Evolutionary conservation across 352 stramenopile genomes (phyloP), one percentile per base, ranked within the genome.

Genomic region (Aphanomyces euteiches): DNA sequence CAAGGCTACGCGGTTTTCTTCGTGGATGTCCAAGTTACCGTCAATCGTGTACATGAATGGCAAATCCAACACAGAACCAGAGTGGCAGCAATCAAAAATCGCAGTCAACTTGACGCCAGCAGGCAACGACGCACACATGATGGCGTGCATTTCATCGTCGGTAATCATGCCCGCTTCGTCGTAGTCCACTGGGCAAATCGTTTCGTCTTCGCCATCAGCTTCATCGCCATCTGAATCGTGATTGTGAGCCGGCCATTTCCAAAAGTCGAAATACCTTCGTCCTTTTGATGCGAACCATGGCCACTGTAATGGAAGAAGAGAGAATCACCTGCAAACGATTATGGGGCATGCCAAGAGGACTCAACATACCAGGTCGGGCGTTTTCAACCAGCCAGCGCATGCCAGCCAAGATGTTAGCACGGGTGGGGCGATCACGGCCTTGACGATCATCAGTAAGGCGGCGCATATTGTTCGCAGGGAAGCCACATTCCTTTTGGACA

Each of bases 41-140:
- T 70, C 64, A 19, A 70, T 58, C 43, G 77, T 78, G 68, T 79
- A 90, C 53, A 77, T 73, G 70, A 85, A 92, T 2, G 84, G 84
- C 10, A 92, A 64, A 73, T 92, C 84, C 28, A 92, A 69, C 36
- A 76, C 84, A 3, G 84, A 90, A 60, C 84, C 84, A 41, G 60
- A 79, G 60, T 90, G 82, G 69, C 83, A 90, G 72, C 79, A 85
- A 64, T 90, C 82, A 77, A 90, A 88, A 47, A 87, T 70, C 4
- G 76, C 67, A n/a, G 78, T 85, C 19, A 85, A 61, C 10, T 74
- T 69, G 3, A 72, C 79, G 47, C 77, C 77, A 5, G 74, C 73
- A 8, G 63, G 57, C n/a, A 85, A 39, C n/a, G 60, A 45, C 61
- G 66, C 50, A 19, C 66, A 65, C 12, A 87, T 47, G 50, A 71